Evolutionary conservation across 148 eudicot species (phyloP), one percentile per base, ranked within the genome.

Genomic region (Linanthus parryae): DNA sequence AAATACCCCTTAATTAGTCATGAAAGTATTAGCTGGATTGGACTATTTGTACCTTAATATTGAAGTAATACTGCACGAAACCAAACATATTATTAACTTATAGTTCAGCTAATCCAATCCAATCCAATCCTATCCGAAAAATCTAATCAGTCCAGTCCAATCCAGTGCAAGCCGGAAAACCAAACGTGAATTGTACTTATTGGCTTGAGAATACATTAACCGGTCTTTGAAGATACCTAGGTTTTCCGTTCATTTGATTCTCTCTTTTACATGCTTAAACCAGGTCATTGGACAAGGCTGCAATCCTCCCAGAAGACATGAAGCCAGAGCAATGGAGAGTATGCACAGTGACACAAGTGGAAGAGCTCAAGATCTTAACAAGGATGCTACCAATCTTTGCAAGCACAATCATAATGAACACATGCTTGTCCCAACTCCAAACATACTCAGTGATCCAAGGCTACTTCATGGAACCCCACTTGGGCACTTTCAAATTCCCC

Each of bases 341-440:
- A 10, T 58, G 62, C 53, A 46, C 62, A 1, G 53, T 58, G 19
- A 45, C 53, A 8, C 53, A 45, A 46, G 62, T 58, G 1, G 62
- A 45, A 19, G 62, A 46, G 35, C 52, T 45, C 15, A 58, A 58
- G 18, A 58, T 45, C n/a, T 14, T 45, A 46, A 49, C 44, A 45
- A 58, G 62, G 26, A 58, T 58, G 62, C 28, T 58, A 5, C 62
- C 62, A 5, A 58, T 58, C 33, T 45, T 58, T 33, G 62, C 62
- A 4, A 58, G 62, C 21, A 58, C 62, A 8, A 16, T 58, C 24
- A 61, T 51, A 43, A 43, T 61, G 51, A 52, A 61, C 7, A 52
- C 50, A 35, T 58, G 38, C 30, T 26, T 57, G 25, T 37, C 61
- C 4, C 61, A 57, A 16, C 34, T 57, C 11, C 48, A 57, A 9